Evolutionary conservation across 331 rosid genomes (phyloP).

Genomic region (Rhamnella rubrinervis): DNA sequence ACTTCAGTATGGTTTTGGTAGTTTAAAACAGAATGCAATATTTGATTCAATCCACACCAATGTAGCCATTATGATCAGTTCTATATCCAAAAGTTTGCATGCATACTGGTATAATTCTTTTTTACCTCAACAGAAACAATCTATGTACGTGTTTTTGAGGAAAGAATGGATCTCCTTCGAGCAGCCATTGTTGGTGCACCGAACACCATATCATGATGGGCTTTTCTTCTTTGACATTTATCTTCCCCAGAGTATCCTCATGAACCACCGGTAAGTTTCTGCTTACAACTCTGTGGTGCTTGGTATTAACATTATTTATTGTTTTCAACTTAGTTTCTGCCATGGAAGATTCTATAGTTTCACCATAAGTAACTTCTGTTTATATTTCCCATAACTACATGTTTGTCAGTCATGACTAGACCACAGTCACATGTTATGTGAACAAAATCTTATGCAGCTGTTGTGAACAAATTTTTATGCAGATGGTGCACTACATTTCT

Average conservation of each 20-base stretch:
- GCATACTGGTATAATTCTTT: not conserved
- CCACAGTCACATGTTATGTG: not conserved
- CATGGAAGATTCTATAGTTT: not conserved
- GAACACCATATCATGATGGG: slow-evolving; percentile 96
- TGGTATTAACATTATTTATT: slow-evolving; percentile 2
- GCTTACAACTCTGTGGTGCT: slow-evolving; percentile 11
- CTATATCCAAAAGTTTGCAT: not conserved
- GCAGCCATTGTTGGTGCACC: slow-evolving; percentile 83
- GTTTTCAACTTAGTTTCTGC: not conserved
- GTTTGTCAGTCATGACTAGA: not conserved
- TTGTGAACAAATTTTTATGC: slow-evolving; percentile 39
- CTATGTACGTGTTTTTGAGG: slow-evolving; percentile 80
- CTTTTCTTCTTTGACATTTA: slow-evolving; percentile 82
- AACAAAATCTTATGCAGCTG: slow-evolving; percentile 12
- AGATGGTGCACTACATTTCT: slow-evolving; percentile 85
- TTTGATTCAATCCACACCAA: not conserved
- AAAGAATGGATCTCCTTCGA: slow-evolving; percentile 86
- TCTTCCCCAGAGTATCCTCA: slow-evolving; percentile 85
- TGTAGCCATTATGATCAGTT: too few species aligned
- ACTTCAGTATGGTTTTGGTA: too few species aligned
- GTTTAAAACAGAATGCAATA: not conserved
- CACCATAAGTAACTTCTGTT: too few species aligned
- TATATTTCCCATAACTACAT: not conserved
- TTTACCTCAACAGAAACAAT: slow-evolving; percentile 59
- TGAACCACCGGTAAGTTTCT: slow-evolving; percentile 85